Conservation (phyloP, 495 filamentous ascomycete species). For the Hypoxylon lenormandii region DNA sequence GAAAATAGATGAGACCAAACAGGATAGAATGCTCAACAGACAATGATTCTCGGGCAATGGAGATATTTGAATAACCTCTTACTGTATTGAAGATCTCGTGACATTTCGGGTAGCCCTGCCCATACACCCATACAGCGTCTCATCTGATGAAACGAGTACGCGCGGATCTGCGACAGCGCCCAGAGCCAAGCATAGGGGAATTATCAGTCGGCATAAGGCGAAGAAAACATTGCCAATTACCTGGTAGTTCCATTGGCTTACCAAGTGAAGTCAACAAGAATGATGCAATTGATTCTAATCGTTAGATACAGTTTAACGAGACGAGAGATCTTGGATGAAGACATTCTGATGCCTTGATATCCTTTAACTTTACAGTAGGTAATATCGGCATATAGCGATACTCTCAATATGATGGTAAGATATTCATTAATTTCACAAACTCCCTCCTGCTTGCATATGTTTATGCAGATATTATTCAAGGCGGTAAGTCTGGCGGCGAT, state of each 20-base stretch:
- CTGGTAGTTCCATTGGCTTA: neutral
- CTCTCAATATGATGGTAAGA: neutral
- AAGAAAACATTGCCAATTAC: conserved; percentile 1
- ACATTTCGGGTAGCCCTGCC: conserved; percentile 8
- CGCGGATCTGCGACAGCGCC: conserved; percentile 43
- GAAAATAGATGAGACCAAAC: conserved; percentile 15
- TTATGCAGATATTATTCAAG: neutral
- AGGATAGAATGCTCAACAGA: neutral
- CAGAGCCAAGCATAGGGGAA: conserved; percentile 21
- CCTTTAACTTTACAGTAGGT: neutral
- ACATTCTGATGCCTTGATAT: neutral
- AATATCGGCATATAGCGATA: neutral
- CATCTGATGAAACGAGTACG: conserved; percentile 36
- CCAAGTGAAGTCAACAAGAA: conserved; percentile 7
- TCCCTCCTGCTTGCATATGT: neutral
- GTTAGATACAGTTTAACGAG: too few species aligned
- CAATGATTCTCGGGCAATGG: conserved; percentile 5
- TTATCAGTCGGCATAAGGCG: neutral
- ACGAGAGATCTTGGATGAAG: too few species aligned
- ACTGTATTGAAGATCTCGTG: conserved; percentile 24
- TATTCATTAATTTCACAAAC: neutral
- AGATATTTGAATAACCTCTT: conserved; percentile 40
- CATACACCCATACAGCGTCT: conserved; percentile 22
- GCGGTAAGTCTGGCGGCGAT: conserved; percentile 10
- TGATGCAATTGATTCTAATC: conserved; percentile 32